Evolutionary conservation across 495 filamentous ascomycete species (phyloP).

Genomic region (Cercophora samala): DNA sequence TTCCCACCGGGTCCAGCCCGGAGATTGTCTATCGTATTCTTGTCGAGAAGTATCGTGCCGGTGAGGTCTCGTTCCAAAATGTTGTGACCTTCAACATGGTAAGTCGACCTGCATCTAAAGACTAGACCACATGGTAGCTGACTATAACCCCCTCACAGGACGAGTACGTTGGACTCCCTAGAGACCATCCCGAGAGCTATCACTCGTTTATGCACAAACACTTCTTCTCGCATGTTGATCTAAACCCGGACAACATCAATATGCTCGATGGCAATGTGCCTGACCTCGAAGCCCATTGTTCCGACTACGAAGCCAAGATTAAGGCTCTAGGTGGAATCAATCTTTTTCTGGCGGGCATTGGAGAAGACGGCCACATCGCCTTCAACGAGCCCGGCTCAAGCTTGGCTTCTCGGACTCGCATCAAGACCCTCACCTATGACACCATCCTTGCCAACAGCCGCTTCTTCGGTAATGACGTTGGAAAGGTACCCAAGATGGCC

Average conservation of each 20-base stretch:
- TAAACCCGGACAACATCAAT: constrained; percentile 74
- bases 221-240: constrained; percentile 85
- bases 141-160: constrained; percentile 50
- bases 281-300: constrained; percentile 72
- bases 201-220: constrained; percentile 90
- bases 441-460: constrained; percentile 81
- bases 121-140: background rate
- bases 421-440: constrained; percentile 84
- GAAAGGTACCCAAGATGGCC: constrained; percentile 75
- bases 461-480: constrained; percentile 73
- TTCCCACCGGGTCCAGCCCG: constrained; percentile 79
- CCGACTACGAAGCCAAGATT: constrained; percentile 75
- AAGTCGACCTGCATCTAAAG: constrained; percentile 24
- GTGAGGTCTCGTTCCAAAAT: constrained; percentile 80
- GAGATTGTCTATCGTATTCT: constrained; percentile 74
- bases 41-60: constrained; percentile 70
- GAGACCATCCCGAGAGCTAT: constrained; percentile 79
- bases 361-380: constrained; percentile 82
- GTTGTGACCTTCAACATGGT: constrained; percentile 93
- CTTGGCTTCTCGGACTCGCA: constrained; percentile 71
- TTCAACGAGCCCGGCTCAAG: constrained; percentile 89
- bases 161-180: constrained; percentile 79
- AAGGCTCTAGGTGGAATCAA: constrained; percentile 73
- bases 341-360: constrained; percentile 80
- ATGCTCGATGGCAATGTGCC: constrained; percentile 80